Conservation (phyloP, 306 rosid genomes). For the Argentina anserina region DNA sequence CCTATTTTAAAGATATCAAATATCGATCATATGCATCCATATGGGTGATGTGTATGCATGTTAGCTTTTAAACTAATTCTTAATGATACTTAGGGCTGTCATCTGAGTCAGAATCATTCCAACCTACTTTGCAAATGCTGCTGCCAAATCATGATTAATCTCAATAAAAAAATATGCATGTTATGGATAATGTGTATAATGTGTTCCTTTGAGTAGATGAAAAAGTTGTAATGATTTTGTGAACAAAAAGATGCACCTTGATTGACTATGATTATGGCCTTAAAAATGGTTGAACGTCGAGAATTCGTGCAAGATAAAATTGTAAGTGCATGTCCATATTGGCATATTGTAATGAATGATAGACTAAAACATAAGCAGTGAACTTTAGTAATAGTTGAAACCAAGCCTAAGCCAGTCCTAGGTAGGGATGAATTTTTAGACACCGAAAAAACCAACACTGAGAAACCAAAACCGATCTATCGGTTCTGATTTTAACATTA, state of each 20-base stretch:
- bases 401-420: no score
- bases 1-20: not conserved
- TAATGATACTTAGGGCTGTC: not conserved
- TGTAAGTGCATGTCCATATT: no score
- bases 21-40: not conserved
- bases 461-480: no score
- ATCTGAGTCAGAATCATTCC: slow-evolving; percentile 1
- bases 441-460: no score
- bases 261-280: no score
- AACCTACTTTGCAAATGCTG: not conserved
- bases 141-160: not conserved
- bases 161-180: not conserved
- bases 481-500: no score
- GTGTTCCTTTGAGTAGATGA: not conserved
- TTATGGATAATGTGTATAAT: not conserved
- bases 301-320: no score
- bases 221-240: not conserved
- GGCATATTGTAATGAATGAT: no score
- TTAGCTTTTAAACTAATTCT: not conserved
- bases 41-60: not conserved
- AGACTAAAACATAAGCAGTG: no score
- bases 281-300: not conserved
- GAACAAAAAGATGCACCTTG: not conserved
- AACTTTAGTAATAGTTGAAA: no score
- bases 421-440: no score